A percentile compares a stretch with the other conserved stretches of the same genome.
phyloP scores from a whole-genome alignment of 2,329 filamentous ascomycete species.

The Coccinonectria pachysandricola region DNA sequence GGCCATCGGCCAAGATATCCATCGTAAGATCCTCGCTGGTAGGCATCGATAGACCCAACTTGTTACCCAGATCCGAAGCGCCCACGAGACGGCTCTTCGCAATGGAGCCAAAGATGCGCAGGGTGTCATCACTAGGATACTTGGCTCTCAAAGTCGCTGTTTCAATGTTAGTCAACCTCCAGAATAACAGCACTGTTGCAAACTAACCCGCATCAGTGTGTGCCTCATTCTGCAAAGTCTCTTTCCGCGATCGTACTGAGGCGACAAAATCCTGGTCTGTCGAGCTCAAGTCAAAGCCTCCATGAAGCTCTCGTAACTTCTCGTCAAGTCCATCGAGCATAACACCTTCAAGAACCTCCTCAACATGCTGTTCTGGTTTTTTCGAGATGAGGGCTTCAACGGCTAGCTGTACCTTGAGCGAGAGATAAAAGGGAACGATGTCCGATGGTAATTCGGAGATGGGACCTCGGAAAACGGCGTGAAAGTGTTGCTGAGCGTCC shows the following conservation, averaged over 20 bases:
- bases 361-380: constrained; percentile 37
- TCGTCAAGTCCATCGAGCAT: constrained; percentile 47
- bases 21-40: constrained; percentile 16
- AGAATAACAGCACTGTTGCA: neutral
- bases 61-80: constrained; percentile 23
- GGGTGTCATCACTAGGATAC: constrained; percentile 30
- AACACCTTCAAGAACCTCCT: constrained; percentile 44
- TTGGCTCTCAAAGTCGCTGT: constrained; percentile 24
- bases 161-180: constrained; percentile 5
- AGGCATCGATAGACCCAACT: constrained; percentile 26
- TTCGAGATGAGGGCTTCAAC: constrained; percentile 43
- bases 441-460: constrained; percentile 34
- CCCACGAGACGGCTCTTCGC: constrained; percentile 24
- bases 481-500: constrained; percentile 35
- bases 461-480: constrained; percentile 33
- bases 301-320: constrained; percentile 26
- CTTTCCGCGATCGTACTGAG: constrained; percentile 23
- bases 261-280: constrained; percentile 26
- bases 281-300: constrained; percentile 22
- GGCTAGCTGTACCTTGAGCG: constrained; percentile 38
- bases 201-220: constrained; percentile 20
- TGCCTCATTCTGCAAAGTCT: constrained; percentile 21
- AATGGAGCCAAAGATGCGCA: constrained; percentile 24
- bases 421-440: constrained; percentile 33
- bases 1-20: constrained; percentile 18